Conservation (phyloP, 2,329 filamentous ascomycete species). For the Xylaria multiplex region DNA sequence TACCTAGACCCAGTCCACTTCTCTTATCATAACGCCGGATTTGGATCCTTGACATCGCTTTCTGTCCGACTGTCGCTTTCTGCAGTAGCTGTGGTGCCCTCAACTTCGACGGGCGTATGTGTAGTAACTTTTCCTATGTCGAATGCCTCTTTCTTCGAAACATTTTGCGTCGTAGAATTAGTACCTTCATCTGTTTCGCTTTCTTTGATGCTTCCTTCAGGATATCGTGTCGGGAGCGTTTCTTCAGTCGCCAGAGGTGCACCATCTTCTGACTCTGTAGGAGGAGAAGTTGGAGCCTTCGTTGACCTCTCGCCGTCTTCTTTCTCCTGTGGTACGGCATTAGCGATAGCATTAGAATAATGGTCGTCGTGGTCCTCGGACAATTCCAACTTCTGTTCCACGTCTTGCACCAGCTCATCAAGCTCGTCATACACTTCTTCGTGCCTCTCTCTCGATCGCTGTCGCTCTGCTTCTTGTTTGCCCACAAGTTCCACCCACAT, state of each 20-base stretch:
- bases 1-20: neutral
- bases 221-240: constrained; percentile 22
- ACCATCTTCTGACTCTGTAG: constrained; percentile 24
- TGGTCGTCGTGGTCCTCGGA: constrained; percentile 38
- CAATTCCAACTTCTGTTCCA: constrained; percentile 39
- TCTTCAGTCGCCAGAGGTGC: constrained; percentile 32
- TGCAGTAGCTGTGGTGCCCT: neutral
- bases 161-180: constrained; percentile 12
- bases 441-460: constrained; percentile 52
- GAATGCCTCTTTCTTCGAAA: constrained; percentile 3
- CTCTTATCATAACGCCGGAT: constrained; percentile 1
- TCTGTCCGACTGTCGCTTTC: neutral
- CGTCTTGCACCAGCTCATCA: constrained; percentile 50
- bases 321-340: constrained; percentile 33
- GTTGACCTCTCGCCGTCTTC: constrained; percentile 29
- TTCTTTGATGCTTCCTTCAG: constrained; percentile 30
- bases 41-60: constrained; percentile 14
- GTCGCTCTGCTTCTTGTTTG: constrained; percentile 64
- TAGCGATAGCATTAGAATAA: constrained; percentile 31
- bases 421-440: constrained; percentile 45
- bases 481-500: constrained; percentile 77
- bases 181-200: constrained; percentile 22
- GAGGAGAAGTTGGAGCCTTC: constrained; percentile 23
- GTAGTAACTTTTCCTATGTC: constrained; percentile 3
- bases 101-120: constrained; percentile 13